phyloP scores from a whole-genome alignment of 108 stramenopile species.

The Nannochloropsis salina region DNA sequence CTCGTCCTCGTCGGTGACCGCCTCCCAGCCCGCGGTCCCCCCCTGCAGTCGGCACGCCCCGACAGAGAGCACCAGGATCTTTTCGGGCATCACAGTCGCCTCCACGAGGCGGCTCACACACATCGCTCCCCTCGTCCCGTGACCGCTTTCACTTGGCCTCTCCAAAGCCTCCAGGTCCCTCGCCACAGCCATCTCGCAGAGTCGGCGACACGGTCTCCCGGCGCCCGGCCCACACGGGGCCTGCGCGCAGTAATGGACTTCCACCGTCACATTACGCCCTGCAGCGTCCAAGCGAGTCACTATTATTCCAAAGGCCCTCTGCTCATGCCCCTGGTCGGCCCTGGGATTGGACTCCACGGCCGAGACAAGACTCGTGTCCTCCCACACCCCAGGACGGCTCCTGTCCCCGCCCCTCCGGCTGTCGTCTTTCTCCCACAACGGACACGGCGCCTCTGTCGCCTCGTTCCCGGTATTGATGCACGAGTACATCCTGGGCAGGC shows the following conservation, averaged over 20 bases:
- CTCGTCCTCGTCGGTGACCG: neutral
- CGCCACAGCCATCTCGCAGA: neutral
- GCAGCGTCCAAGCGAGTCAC: neutral
- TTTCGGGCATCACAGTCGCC: neutral
- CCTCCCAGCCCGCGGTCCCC: neutral
- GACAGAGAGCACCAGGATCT: neutral
- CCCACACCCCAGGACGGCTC: neutral
- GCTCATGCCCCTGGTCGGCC: neutral
- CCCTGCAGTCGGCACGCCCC: neutral
- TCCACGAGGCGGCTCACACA: neutral
- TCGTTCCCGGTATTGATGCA: neutral
- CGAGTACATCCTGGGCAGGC: neutral
- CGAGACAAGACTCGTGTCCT: neutral
- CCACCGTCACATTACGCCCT: neutral
- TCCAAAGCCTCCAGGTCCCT: neutral
- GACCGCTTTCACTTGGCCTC: neutral
- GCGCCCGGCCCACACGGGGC: neutral
- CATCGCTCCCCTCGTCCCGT: neutral
- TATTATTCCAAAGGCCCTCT: conserved; percentile 11
- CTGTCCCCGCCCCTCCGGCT: neutral
- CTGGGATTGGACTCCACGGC: neutral
- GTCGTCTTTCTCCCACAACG: neutral
- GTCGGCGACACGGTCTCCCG: neutral
- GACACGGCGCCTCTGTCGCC: neutral
- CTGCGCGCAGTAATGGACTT: conserved; percentile 5